Conservation (phyloP, 257 asterid species). For the Scutellaria baicalensis region DNA sequence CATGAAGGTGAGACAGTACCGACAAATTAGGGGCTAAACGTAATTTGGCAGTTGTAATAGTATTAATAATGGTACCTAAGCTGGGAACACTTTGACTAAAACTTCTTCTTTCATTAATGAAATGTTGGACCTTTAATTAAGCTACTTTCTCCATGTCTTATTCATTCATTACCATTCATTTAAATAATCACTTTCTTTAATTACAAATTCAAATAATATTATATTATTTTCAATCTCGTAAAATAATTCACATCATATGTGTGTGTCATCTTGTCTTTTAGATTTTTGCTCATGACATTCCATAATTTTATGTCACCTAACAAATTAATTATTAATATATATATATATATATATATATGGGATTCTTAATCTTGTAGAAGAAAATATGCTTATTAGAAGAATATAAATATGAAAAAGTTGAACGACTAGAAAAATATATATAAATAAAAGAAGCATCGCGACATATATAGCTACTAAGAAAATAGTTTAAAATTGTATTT, state of each 20-base stretch:
- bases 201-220: not conserved
- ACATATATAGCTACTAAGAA: not conserved
- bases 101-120: not conserved
- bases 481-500: too few relatives aligned
- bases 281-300: conserved; percentile 1
- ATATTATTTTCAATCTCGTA: not conserved
- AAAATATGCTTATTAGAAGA: not conserved
- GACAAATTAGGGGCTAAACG: conserved; percentile 5
- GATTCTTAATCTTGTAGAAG: not conserved
- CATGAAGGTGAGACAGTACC: not conserved
- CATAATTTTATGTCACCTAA: conserved; percentile 8
- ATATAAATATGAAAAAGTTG: not conserved
- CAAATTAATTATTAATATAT: too few relatives aligned
- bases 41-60: not conserved
- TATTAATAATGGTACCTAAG: not conserved
- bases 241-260: not conserved
- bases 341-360: too few relatives aligned
- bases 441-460: not conserved
- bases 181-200: not conserved
- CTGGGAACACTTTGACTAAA: conserved; percentile 9
- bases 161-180: not conserved
- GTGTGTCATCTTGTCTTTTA: conserved; percentile 6
- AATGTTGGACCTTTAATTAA: conserved; percentile 6
- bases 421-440: not conserved
- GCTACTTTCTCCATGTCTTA: conserved; percentile 11